phyloP scores from a whole-genome alignment of 2,329 filamentous ascomycete species.

The Capronia coronata region DNA sequence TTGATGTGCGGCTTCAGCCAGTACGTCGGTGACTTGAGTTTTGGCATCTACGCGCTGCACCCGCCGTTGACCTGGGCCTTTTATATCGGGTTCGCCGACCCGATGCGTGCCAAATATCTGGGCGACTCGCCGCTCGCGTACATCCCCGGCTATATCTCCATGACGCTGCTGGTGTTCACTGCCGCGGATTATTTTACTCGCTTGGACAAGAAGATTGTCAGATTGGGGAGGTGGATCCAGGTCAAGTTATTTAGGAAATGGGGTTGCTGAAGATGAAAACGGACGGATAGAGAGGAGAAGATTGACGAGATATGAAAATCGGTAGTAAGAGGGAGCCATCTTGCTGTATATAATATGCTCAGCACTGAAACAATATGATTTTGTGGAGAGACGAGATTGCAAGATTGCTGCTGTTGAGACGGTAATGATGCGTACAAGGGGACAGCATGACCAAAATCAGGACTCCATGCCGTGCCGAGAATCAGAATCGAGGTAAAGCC shows the following conservation, averaged over 20 bases:
- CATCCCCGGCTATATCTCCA: neutral
- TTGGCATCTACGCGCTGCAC: constrained; percentile 14
- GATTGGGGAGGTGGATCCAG: neutral
- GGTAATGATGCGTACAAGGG: too few species aligned
- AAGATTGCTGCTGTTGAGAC: too few species aligned
- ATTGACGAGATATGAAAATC: too few species aligned
- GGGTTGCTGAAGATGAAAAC: neutral
- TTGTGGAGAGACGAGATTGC: too few species aligned
- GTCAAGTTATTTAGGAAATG: neutral
- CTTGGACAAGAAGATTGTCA: neutral
- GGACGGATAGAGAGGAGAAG: neutral
- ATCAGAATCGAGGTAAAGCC: too few species aligned
- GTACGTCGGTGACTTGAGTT: constrained; percentile 13
- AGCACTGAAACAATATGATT: too few species aligned
- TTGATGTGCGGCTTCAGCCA: constrained; percentile 7
- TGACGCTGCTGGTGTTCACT: neutral
- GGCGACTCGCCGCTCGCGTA: neutral
- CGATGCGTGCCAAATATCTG: neutral
- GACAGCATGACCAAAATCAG: too few species aligned
- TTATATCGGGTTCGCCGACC: neutral
- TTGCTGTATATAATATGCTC: too few species aligned
- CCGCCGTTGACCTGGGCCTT: neutral
- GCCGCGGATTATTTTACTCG: neutral
- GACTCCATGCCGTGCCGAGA: too few species aligned
- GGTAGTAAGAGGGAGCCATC: too few species aligned